Evolutionary conservation across 331 rosid genomes (phyloP).

Genomic region (Phaseolus coccineus): DNA sequence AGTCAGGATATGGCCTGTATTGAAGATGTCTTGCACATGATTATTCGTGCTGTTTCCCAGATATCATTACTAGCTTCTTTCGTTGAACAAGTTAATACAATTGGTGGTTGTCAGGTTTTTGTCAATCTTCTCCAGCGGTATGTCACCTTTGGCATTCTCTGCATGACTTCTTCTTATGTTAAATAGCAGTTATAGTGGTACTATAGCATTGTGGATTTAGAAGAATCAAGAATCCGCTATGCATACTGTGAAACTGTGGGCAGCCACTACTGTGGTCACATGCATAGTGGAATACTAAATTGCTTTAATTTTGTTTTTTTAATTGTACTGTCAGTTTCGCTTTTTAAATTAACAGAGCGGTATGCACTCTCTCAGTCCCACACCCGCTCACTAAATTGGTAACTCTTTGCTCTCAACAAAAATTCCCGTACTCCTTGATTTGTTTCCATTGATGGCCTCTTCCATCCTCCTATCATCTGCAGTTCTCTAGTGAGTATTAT

Average conservation of each 20-base stretch:
- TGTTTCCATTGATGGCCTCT: too few species aligned
- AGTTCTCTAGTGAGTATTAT: too few species aligned
- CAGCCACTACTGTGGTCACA: not conserved
- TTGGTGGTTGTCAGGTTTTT: conserved; percentile 89
- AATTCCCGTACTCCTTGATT: too few species aligned
- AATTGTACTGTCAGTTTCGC: too few species aligned
- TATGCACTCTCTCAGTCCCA: too few species aligned
- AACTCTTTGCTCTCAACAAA: too few species aligned
- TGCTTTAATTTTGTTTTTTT: not conserved
- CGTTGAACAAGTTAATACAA: conserved; percentile 80
- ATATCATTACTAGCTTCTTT: conserved; percentile 82
- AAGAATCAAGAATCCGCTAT: not conserved
- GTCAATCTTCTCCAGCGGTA: conserved; percentile 97
- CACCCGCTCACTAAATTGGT: too few species aligned
- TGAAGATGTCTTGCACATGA: conserved; percentile 96
- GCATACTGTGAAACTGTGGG: not conserved
- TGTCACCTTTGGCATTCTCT: conserved; percentile 41
- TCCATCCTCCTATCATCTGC: too few species aligned
- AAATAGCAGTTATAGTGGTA: not conserved
- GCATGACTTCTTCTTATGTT: conserved; percentile 4
- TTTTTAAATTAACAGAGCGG: too few species aligned
- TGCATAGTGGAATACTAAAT: not conserved
- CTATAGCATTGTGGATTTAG: not conserved
- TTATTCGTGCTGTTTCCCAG: conserved; percentile 90
- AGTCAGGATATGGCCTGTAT: conserved; percentile 89